phyloP scores from a whole-genome alignment of 805 yeast genomes.

The Starmerella stellata region DNA sequence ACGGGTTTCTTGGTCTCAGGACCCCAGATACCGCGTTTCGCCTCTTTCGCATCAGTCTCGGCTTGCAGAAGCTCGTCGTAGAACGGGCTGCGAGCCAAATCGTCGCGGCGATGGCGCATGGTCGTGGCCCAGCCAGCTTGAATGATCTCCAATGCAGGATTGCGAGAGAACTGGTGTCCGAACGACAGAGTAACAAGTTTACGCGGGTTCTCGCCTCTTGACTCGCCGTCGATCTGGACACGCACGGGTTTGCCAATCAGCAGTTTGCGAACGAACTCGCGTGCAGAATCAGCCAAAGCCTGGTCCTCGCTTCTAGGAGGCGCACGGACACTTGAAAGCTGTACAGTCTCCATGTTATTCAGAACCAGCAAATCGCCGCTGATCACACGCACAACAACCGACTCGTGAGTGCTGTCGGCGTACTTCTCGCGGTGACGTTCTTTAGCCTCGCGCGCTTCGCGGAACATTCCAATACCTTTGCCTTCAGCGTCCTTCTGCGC shows the following conservation, averaged over 20 bases:
- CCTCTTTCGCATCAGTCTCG: slow-evolving; percentile 40
- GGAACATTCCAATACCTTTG: slow-evolving; percentile 8
- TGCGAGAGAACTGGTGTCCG: slow-evolving; percentile 28
- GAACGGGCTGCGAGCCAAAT: slow-evolving; percentile 46
- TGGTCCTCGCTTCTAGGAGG: slow-evolving; percentile 44
- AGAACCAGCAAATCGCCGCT: slow-evolving; percentile 51
- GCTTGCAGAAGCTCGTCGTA: slow-evolving; percentile 65
- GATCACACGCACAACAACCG: slow-evolving; percentile 40
- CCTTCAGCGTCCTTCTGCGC: slow-evolving; percentile 45
- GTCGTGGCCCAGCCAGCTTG: slow-evolving; percentile 59
- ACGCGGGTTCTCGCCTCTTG: slow-evolving; percentile 43
- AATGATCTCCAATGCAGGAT: slow-evolving; percentile 45
- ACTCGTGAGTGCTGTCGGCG: slow-evolving; percentile 26
- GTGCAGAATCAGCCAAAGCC: slow-evolving; percentile 44
- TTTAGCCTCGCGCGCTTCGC: slow-evolving; percentile 26
- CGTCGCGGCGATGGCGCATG: slow-evolving; percentile 57
- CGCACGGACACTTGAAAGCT: slow-evolving; percentile 56
- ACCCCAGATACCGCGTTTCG: slow-evolving; percentile 44
- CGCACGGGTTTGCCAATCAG: slow-evolving; percentile 55
- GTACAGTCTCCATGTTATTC: slow-evolving; percentile 40
- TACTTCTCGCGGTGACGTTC: slow-evolving; percentile 27
- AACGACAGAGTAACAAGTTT: slow-evolving; percentile 44
- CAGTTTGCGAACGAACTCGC: slow-evolving; percentile 52
- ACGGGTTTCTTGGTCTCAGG: slow-evolving; percentile 25
- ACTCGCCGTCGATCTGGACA: slow-evolving; percentile 42